Percentiles rank a stretch among this genome's conserved stretches.
Conservation (phyloP, 1,284 basidiomycete genomes). For the Meripilus lineatus region DNA sequence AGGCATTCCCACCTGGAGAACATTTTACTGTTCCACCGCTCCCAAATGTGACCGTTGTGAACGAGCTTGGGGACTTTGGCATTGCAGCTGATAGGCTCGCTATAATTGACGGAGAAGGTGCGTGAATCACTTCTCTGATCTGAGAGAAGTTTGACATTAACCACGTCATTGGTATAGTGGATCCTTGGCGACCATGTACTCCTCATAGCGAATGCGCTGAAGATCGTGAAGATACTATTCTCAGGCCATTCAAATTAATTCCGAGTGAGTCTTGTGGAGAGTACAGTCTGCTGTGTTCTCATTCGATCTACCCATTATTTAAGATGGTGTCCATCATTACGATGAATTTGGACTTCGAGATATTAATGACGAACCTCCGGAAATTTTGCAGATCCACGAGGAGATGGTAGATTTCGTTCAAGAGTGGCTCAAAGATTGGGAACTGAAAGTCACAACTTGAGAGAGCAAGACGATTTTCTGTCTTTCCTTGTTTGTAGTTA, state of each 20-base stretch:
- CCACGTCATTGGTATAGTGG: too few species aligned
- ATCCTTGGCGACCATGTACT: constrained; percentile 88
- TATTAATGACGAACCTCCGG: constrained; percentile 62
- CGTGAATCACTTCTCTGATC: constrained; percentile 8
- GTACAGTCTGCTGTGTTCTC: neutral
- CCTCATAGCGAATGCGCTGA: constrained; percentile 80
- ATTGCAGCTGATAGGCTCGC: constrained; percentile 77
- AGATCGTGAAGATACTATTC: constrained; percentile 64
- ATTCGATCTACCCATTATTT: constrained; percentile 1
- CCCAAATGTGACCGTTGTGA: constrained; percentile 81
- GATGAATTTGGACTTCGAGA: constrained; percentile 83
- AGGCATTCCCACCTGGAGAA: constrained; percentile 81
- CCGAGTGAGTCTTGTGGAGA: constrained; percentile 56
- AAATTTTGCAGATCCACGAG: constrained; percentile 78
- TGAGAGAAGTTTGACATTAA: constrained; percentile 7
- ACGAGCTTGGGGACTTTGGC: constrained; percentile 71
- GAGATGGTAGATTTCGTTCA: constrained; percentile 81
- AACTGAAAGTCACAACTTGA: constrained; percentile 6
- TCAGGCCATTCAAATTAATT: constrained; percentile 85
- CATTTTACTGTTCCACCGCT: constrained; percentile 64
- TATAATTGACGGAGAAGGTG: constrained; percentile 82
- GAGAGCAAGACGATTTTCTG: neutral
- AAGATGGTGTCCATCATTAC: constrained; percentile 86
- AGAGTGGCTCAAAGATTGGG: constrained; percentile 75
- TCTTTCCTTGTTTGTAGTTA: too few species aligned